Evolutionary conservation across 306 rosid species (phyloP).

Genomic region (Urtica urens): DNA sequence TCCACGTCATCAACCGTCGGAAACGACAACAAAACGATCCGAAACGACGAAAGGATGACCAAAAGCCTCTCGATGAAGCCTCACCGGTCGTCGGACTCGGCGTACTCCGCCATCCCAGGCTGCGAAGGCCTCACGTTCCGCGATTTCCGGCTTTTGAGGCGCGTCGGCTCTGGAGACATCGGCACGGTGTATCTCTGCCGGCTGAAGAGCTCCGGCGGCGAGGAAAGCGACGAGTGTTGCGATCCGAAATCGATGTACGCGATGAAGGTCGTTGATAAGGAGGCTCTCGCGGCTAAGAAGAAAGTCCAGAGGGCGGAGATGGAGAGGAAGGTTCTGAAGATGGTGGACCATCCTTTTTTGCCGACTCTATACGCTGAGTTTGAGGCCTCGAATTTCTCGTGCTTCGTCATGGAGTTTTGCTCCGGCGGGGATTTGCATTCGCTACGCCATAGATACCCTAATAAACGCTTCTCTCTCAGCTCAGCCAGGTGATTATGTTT

Average conservation of each 20-base stretch:
- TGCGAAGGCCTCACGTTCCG: constrained; percentile 55
- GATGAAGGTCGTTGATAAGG: constrained; percentile 94
- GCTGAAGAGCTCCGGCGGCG: constrained; percentile 25
- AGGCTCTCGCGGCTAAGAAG: constrained; percentile 66
- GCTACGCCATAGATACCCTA: constrained; percentile 57
- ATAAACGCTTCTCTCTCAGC: constrained; percentile 59
- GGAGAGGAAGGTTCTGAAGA: constrained; percentile 86
- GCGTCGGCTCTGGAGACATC: constrained; percentile 87
- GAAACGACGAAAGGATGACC: not conserved
- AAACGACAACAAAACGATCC: constrained; percentile 14
- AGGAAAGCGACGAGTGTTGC: not conserved
- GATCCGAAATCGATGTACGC: constrained; percentile 41
- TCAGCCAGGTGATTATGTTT: constrained; percentile 75
- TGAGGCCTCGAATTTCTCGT: constrained; percentile 83
- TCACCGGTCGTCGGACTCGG: constrained; percentile 86
- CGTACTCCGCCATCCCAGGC: constrained; percentile 69
- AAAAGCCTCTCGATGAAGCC: constrained; percentile 49
- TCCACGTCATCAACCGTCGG: constrained; percentile 19
- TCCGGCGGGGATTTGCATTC: constrained; percentile 93
- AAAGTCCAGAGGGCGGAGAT: constrained; percentile 74
- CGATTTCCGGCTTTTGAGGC: constrained; percentile 68
- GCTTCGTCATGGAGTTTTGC: constrained; percentile 96
- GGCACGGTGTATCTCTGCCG: constrained; percentile 84
- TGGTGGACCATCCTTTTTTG: constrained; percentile 88
- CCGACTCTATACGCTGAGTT: constrained; percentile 90